A percentile compares a stretch with the other conserved stretches of the same genome.
These are phyloP conservation scores for Lasiodiplodia sp. DNA, from an alignment of 2,329 filamentous ascomycete species.

Conservation along the genomic window DNA sequence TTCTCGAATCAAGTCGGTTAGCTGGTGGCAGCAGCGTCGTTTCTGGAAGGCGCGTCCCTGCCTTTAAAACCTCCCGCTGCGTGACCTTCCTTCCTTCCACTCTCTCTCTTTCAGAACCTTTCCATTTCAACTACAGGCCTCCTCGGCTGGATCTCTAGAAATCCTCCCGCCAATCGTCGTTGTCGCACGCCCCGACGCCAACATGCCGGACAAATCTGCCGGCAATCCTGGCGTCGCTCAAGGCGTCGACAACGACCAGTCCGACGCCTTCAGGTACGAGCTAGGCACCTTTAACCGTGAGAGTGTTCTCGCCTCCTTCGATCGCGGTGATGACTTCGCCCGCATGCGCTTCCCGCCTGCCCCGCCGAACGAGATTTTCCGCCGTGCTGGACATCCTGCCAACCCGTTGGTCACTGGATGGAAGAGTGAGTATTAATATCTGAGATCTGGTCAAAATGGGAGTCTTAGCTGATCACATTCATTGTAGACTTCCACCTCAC, in stretches of 20 bases:
- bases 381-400: background rate
- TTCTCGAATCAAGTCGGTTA: background rate
- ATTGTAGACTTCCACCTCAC: slow-evolving; percentile 8
- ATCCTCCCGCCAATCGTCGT: background rate
- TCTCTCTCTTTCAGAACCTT: background rate
- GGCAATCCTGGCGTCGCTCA: background rate
- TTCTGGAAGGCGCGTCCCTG: slow-evolving; percentile 1
- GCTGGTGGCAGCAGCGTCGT: background rate
- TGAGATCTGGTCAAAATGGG: too few species aligned
- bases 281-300: slow-evolving; percentile 24
- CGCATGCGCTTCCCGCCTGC: background rate
- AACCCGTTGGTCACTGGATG: background rate
- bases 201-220: background rate
- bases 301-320: slow-evolving; percentile 8
- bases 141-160: background rate
- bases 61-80: background rate
- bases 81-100: background rate
- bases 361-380: background rate
- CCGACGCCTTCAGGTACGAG: slow-evolving; percentile 12
- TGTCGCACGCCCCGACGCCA: background rate
- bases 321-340: background rate
- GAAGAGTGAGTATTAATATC: background rate
- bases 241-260: slow-evolving; percentile 14
- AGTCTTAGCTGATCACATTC: background rate
- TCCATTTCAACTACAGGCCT: background rate